These are phyloP conservation scores for Pichia scutulata DNA, from an alignment of 805 yeast species.

Conservation along the genomic window DNA sequence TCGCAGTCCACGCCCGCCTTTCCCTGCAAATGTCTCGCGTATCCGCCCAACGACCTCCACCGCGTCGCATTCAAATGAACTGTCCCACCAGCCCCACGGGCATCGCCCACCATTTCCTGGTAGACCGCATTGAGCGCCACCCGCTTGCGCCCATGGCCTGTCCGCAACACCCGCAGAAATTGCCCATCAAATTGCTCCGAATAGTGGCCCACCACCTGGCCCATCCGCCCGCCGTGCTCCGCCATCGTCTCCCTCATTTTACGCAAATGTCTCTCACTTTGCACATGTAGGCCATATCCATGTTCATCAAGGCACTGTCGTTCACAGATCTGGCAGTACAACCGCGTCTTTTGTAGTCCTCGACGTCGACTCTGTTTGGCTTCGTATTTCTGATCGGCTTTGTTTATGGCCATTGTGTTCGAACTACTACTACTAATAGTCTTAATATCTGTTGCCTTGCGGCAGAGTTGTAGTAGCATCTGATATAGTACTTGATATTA, in stretches of 20 bases:
- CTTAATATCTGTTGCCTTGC: no score
- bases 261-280: constrained; percentile 68
- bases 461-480: no score
- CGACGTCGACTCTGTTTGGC: constrained; percentile 61
- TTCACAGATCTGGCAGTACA: constrained; percentile 85
- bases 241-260: constrained; percentile 41
- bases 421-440: no score
- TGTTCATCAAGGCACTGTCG: constrained; percentile 95
- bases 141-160: constrained; percentile 73
- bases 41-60: constrained; percentile 57
- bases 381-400: constrained; percentile 18
- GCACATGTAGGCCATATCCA: constrained; percentile 87
- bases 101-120: constrained; percentile 83
- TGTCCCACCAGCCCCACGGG: constrained; percentile 52
- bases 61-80: constrained; percentile 89
- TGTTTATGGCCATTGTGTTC: neutral
- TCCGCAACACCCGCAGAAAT: constrained; percentile 53
- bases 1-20: neutral
- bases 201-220: constrained; percentile 41
- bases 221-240: constrained; percentile 31
- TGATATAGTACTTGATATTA: no score
- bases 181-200: constrained; percentile 53
- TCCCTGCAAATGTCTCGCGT: neutral
- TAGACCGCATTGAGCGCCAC: constrained; percentile 80
- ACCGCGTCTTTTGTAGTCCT: constrained; percentile 79